These are phyloP conservation scores for Malus asiatica DNA, from an alignment of 306 rosid genomes.

Conservation along the genomic window DNA sequence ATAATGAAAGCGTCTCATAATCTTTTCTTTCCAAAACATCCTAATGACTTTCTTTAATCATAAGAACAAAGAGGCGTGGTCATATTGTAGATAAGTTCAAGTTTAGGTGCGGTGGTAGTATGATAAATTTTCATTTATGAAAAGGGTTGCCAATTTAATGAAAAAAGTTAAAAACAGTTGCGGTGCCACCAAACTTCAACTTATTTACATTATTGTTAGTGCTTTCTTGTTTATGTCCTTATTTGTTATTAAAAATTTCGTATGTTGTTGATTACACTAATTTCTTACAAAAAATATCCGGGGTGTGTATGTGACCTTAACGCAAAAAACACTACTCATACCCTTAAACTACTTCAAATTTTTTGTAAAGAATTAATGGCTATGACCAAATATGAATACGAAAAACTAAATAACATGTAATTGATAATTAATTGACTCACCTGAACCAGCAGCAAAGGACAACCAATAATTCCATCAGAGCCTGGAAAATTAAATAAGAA, in stretches of 20 bases:
- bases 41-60: background rate
- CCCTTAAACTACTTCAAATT: too few relatives aligned
- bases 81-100: background rate
- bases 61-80: background rate
- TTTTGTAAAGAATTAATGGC: too few relatives aligned
- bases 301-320: too few relatives aligned
- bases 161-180: background rate
- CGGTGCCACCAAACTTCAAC: background rate
- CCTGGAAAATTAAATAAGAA: conserved; percentile 11
- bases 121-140: too few relatives aligned
- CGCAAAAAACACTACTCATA: too few relatives aligned
- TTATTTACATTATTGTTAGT: too few relatives aligned
- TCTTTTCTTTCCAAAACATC: background rate
- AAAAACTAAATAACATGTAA: background rate
- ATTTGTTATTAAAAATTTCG: too few relatives aligned
- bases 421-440: background rate
- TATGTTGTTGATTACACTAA: too few relatives aligned
- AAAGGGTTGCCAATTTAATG: too few relatives aligned
- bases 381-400: background rate
- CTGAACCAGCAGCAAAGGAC: conserved; percentile 18
- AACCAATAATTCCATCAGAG: background rate
- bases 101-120: too few relatives aligned
- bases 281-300: too few relatives aligned
- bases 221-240: too few relatives aligned
- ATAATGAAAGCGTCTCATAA: background rate